Base-by-base conservation (phyloP, 495 filamentous ascomycete species). In the Neurospora sp. region DNA sequence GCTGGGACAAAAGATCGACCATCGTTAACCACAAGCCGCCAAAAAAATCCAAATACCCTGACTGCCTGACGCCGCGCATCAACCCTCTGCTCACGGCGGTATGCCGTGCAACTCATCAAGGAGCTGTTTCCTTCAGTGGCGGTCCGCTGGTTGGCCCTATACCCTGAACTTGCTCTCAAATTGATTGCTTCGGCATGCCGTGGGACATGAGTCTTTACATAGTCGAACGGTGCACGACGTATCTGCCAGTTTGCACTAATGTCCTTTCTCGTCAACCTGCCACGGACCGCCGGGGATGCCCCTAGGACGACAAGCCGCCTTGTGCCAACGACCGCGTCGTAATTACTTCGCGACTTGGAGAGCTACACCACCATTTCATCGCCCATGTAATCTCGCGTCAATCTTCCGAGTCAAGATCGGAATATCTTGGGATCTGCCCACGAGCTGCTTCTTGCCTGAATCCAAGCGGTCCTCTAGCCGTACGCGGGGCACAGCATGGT, bases 241-340 rank as follows among this genome's bases (percentile, higher is more conserved):
- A 48, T 39, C 22, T 31, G 70, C 38, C 73, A 31, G 22, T 61
- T 22, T 65, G 40, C 73, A 69, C 72, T 73, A 75, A 75, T 75
- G 71, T 76, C 59, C 37, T 53, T 70, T 71, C 76, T 77, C 77
- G 74, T 77, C 77, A 74, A 77, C 71, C 61, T 75, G 75, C 68
- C 37, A 71, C 74, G 72, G 72, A 22, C 61, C 18, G 72, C 40
- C 40, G 59, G 72, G 68, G 69, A 31, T 16, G 31, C 70, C 68
- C 69, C 72, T 76, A 74, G 70, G 74, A 39, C 72, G 74, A 73
- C 72, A 38, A 61, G 70, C 70, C 75, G 72, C 68, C 74, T 72
- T 41, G 44, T 73, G 61, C 18, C 68, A 45, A 71, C 72, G 71
- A 70, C 75, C 77, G 65, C 73, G 59, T 65, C 27, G 65, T 44